Conservation (phyloP, 371 early-diverging fungal species). For the Amoeboaphelidium occidentale region DNA sequence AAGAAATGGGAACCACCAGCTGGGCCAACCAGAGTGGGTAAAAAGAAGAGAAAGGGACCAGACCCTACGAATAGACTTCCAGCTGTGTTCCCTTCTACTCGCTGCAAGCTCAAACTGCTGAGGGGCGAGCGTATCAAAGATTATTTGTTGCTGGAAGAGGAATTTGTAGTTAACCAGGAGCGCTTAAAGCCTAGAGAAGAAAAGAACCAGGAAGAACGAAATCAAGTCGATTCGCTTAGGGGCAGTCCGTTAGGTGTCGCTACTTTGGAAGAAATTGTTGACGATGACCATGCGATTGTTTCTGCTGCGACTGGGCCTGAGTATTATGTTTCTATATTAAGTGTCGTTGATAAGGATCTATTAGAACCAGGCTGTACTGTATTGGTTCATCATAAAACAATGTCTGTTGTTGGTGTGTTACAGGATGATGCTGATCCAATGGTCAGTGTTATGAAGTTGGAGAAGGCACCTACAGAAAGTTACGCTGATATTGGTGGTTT, state of each 20-base stretch:
- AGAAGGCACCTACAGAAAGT: slow-evolving; percentile 98
- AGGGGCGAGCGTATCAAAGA: slow-evolving; percentile 94
- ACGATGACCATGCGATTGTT: slow-evolving; percentile 99
- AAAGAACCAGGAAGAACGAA: slow-evolving; percentile 75
- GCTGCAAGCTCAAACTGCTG: slow-evolving; percentile 85
- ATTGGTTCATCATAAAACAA: slow-evolving; percentile 86
- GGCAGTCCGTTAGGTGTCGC: slow-evolving; percentile 99
- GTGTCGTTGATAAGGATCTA: slow-evolving; percentile 97
- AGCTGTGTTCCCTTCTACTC: slow-evolving; percentile 77
- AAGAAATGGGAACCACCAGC: slow-evolving; percentile 97
- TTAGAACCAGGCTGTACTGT: slow-evolving; percentile 97
- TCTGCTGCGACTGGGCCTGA: slow-evolving; percentile 89
- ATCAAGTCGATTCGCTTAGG: slow-evolving; percentile 87
- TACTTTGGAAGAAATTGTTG: slow-evolving; percentile 98
- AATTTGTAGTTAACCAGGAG: slow-evolving; percentile 94
- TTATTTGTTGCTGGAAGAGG: slow-evolving; percentile 89
- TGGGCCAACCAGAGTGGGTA: slow-evolving; percentile 78
- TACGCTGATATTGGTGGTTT: slow-evolving; percentile 99
- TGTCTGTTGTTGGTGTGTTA: slow-evolving; percentile 88
- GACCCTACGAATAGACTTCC: slow-evolving; percentile 81
- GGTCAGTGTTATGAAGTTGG: slow-evolving; percentile 99
- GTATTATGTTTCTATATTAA: slow-evolving; percentile 93
- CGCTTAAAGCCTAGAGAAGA: slow-evolving; percentile 84
- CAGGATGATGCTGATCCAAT: slow-evolving; percentile 94
- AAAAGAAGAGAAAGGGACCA: slow-evolving; percentile 89